Evolutionary conservation across 345 rosid species (phyloP).

Genomic region (Eucalyptus albens): DNA sequence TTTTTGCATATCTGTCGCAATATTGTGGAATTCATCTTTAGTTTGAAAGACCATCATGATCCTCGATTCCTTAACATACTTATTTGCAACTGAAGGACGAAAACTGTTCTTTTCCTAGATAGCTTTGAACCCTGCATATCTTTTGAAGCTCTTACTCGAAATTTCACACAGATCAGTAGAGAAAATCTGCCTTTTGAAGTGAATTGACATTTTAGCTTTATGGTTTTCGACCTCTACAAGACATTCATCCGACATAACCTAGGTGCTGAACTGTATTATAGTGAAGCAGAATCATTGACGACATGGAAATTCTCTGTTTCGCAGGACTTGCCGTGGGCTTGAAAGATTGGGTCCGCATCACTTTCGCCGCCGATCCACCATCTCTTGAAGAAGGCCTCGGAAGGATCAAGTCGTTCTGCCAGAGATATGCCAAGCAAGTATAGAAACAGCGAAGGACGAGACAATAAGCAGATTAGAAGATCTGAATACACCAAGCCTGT

Average conservation of each 20-base stretch:
- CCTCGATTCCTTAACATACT: not conserved
- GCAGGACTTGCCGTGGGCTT: conserved; percentile 85
- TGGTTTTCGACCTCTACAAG: not conserved
- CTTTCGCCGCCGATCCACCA: conserved; percentile 67
- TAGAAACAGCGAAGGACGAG: not conserved
- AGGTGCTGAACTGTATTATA: not conserved
- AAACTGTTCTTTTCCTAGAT: not conserved
- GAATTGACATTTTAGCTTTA: not conserved
- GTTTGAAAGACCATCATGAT: not conserved
- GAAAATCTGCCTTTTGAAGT: not conserved
- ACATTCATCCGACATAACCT: not conserved
- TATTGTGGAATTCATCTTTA: not conserved
- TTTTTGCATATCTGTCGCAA: not conserved
- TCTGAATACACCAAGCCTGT: not conserved
- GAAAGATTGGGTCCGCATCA: conserved; percentile 70
- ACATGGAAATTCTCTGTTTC: not conserved
- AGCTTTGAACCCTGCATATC: not conserved
- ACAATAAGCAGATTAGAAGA: not conserved
- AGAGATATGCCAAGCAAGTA: conserved; percentile 35
- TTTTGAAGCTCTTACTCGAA: not conserved
- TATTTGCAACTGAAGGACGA: not conserved
- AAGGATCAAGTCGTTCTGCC: conserved; percentile 58
- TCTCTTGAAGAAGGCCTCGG: conserved; percentile 59
- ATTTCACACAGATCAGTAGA: not conserved
- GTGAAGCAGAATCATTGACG: not conserved